Base-by-base conservation (phyloP, 257 asterid genomes). In the Solanum paucissectum region DNA sequence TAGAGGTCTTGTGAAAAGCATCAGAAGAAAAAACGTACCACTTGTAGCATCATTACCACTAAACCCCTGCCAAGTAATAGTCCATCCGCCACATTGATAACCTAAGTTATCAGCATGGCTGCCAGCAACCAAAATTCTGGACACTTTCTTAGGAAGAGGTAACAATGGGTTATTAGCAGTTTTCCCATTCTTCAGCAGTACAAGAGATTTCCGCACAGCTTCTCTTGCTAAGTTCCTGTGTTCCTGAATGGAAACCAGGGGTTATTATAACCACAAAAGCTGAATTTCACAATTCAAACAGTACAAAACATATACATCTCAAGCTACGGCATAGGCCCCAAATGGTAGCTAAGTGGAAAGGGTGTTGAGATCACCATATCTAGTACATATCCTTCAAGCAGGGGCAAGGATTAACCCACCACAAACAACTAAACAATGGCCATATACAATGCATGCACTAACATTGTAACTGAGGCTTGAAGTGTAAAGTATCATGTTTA, bases 31-130 rank as follows among this genome's bases (percentile, higher is more conserved):
- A 16, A 75, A 18, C 83, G 87, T 93, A 94, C 99, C 99, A 8
- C 89, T 79, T 68, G 98, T 96, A 38, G 64, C 91, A 13, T 92
- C 92, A 86, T 96, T 95, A 75, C 99, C 98, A 10, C 93, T 90
- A 89, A 95, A 95, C 83, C 98, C 99, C 87, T 93, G 98, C 98
- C 99, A 95, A 46, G 90, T 71, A 75, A 95, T 93, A 13, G 99
- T 96, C 99, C 99, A 96, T 87, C 99, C 98, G 88, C 99, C 98
- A 90, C 98, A 96, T 84, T 95, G 98, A 82, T 91, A 95, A 77
- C 99, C 99, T 92, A 96, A 93, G 92, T 96, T 94, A 91, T 96
- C 95, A 16, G 99, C 98, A 89, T 95, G 99, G 72, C 88, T 90
- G 84, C 99, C 99, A 32, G 99, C 96, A 62, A 96, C 96, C 86